phyloP scores from a whole-genome alignment of 2,329 filamentous ascomycete species.

The Decorospora gaudefroyi region DNA sequence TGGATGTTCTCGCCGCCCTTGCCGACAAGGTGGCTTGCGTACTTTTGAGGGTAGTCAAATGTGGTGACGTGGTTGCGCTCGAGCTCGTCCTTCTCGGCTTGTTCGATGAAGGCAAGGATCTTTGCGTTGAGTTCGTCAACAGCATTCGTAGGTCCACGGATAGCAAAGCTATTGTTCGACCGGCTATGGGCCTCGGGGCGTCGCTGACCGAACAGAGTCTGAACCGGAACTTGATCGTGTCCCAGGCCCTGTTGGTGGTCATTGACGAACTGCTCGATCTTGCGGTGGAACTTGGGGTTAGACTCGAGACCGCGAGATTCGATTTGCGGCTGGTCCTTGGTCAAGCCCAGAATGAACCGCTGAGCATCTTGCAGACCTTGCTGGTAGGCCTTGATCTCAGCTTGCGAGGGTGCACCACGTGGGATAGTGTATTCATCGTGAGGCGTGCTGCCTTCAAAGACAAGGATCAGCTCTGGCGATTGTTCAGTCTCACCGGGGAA shows the following conservation, averaged over 20 bases:
- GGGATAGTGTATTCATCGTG: constrained; percentile 59
- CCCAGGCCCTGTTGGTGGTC: constrained; percentile 59
- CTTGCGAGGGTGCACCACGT: constrained; percentile 58
- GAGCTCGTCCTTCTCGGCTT: constrained; percentile 90
- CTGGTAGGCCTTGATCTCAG: constrained; percentile 62
- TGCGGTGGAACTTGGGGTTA: constrained; percentile 65
- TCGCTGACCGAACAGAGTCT: constrained; percentile 56
- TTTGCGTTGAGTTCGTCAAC: constrained; percentile 75
- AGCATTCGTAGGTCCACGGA: constrained; percentile 75
- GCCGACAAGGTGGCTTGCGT: constrained; percentile 80
- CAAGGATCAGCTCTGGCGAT: constrained; percentile 68
- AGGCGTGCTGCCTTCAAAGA: constrained; percentile 70
- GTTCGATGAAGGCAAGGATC: constrained; percentile 77
- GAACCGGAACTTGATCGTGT: constrained; percentile 60
- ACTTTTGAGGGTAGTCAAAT: constrained; percentile 95
- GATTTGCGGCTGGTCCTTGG: constrained; percentile 61
- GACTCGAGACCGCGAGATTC: constrained; percentile 59
- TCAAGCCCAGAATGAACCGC: constrained; percentile 58
- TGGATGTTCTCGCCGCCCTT: constrained; percentile 70
- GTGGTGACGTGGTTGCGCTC: constrained; percentile 84
- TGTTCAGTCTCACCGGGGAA: constrained; percentile 66
- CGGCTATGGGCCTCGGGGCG: constrained; percentile 58
- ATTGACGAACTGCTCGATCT: constrained; percentile 63
- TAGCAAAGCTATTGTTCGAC: constrained; percentile 61
- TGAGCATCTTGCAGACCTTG: constrained; percentile 63